Base-by-base conservation (phyloP, 805 yeast genomes). In the Sugiyamaella lignohabitans region DNA sequence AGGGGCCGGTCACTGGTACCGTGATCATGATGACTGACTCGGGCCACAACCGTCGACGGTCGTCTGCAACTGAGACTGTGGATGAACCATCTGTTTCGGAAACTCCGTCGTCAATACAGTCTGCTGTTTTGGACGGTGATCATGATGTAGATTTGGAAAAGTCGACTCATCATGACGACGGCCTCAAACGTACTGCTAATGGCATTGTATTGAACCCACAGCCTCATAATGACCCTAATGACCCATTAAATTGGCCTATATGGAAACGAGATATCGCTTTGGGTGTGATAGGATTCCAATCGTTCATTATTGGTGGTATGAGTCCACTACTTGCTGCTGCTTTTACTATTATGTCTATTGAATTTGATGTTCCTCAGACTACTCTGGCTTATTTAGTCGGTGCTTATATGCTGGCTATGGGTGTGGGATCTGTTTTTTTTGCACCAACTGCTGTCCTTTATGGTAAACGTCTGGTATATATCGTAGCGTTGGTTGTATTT, bases 241-340 rank as follows among this genome's bases (percentile, higher is more conserved):
- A 79, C 52, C 85, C 85, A 2, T 65, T 79, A 36, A 80, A 79
- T 55, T 78, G 84, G 85, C 82, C 84, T 1, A 55, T 70, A 5
- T 75, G 80, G 78, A 67, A 76, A 36, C 65, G 82, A 23, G 84
- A 79, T 50, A 49, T 76, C 40, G 76, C 82, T 5, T 62, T 79
- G 36, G 53, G 69, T 8, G 73, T 72, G 16, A 70, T 79, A 29
- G 82, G 83, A 3, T 70, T 75, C 53, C 81, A 75, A 51, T 74
- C 78, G 10, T 75, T 79, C 53, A 63, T 79, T 8, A 78, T 79
- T 3, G 84, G 84, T 24, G 84, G 84, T 27, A 80, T 75, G 60
- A 72, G 80, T 2, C 78, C 84, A 2, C 63, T 79, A 34, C 63
- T 79, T 47, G 82, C 84, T 0, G 78, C 83, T 1, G 84, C 79